phyloP scores from a whole-genome alignment of 306 rosid species.

The Vigna trinervia region DNA sequence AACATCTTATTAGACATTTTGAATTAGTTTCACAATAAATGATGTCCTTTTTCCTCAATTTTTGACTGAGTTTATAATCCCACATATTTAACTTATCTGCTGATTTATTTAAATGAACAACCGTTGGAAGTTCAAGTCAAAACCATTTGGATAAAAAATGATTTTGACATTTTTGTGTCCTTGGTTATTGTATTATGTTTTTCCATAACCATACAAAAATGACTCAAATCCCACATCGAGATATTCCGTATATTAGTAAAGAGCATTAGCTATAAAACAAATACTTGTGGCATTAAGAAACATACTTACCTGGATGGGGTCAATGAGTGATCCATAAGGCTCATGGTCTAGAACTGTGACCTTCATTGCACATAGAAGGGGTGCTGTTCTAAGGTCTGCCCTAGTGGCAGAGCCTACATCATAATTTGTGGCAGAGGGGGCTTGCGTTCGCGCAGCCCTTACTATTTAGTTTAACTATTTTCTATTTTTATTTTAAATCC shows the following conservation, averaged over 20 bases:
- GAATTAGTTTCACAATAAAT: background rate
- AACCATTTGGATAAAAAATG: background rate
- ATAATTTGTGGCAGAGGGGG: conserved; percentile 56
- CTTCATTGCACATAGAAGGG: conserved; percentile 57
- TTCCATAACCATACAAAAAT: too few species aligned
- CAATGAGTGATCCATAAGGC: conserved; percentile 48
- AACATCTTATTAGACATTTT: too few species aligned
- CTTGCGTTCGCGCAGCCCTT: conserved; percentile 61
- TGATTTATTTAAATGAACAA: background rate
- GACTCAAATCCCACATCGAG: background rate
- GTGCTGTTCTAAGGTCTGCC: conserved; percentile 47
- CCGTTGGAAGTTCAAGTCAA: background rate
- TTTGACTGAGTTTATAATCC: background rate
- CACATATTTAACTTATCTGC: background rate
- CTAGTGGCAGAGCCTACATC: conserved; percentile 52
- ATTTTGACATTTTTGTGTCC: background rate
- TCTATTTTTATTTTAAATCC: too few species aligned
- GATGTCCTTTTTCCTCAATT: background rate
- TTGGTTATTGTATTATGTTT: too few species aligned
- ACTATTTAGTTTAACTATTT: too few species aligned
- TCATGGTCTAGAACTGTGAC: conserved; percentile 52
- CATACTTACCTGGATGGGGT: conserved; percentile 58
- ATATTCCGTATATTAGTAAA: background rate
- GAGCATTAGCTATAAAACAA: background rate
- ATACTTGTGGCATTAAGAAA: background rate